These are phyloP conservation scores for Ilyonectria sp. DNA, from an alignment of 2,329 filamentous ascomycete genomes.

Conservation along the genomic window DNA sequence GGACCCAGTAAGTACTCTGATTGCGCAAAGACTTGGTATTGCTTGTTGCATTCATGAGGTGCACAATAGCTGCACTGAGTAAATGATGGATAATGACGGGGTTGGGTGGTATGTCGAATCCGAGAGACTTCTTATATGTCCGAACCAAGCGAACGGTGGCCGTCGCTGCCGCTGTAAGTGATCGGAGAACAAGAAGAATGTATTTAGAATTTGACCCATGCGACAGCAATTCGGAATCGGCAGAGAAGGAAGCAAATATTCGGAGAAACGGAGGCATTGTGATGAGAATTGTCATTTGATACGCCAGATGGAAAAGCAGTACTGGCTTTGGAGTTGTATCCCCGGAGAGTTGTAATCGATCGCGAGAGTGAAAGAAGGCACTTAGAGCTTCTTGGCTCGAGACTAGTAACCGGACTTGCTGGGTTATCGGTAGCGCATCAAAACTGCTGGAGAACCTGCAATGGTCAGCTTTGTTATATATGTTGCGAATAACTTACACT, in stretches of 20 bases:
- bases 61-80: constrained; percentile 15
- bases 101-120: constrained; percentile 6
- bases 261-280: constrained; percentile 11
- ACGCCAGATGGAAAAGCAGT: constrained; percentile 9
- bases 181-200: constrained; percentile 11
- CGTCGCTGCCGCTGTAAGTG: constrained; percentile 5
- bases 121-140: neutral
- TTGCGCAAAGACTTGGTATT: neutral
- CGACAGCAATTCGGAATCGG: neutral
- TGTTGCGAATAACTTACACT: neutral
- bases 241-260: constrained; percentile 2
- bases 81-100: constrained; percentile 10
- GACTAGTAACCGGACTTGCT: constrained; percentile 9
- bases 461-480: neutral
- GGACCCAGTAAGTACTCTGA: constrained; percentile 9
- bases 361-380: constrained; percentile 10
- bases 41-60: constrained; percentile 18
- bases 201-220: neutral
- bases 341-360: constrained; percentile 4
- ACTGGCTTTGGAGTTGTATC: constrained; percentile 7
- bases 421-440: neutral
- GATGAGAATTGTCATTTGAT: constrained; percentile 17
- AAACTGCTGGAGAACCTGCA: constrained; percentile 7
- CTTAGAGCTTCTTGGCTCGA: constrained; percentile 15
- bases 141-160: constrained; percentile 6